A percentile compares a stretch with the other conserved stretches of the same genome.
Conservation (phyloP, 169 alveolate genomes). For the Perkinsus olseni region DNA sequence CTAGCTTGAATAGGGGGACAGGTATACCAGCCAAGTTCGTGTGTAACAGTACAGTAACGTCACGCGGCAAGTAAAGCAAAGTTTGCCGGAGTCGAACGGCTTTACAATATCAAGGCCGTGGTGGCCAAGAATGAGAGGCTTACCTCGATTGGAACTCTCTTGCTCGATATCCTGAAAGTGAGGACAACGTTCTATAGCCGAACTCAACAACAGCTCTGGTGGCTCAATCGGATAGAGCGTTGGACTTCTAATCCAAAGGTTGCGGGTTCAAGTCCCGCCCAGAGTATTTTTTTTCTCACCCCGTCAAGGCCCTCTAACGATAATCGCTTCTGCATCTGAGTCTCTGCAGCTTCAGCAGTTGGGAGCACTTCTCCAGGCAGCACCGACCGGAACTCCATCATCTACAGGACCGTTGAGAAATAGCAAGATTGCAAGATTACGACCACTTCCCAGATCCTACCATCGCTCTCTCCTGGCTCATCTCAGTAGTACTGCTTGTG, state of each 20-base stretch:
- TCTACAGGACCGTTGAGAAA: not conserved
- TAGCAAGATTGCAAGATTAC: not conserved
- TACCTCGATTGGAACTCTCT: not conserved
- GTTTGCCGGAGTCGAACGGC: not conserved
- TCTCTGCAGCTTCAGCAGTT: not conserved
- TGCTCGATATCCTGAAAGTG: not conserved
- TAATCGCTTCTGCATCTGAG: not conserved
- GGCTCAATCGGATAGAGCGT: not conserved
- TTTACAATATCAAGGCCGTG: not conserved
- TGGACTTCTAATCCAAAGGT: not conserved
- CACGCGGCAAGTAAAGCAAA: not conserved
- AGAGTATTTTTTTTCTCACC: not conserved
- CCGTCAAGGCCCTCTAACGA: not conserved
- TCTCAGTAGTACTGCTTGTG: not conserved
- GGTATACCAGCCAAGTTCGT: not conserved
- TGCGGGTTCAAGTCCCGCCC: not conserved
- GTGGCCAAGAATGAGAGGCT: not conserved
- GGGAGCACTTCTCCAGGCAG: not conserved
- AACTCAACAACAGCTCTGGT: not conserved
- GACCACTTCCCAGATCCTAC: not conserved
- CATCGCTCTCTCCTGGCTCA: not conserved
- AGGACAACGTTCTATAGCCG: not conserved
- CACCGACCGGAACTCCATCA: not conserved
- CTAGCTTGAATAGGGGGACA: not conserved
- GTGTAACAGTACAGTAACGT: not conserved